A percentile compares a stretch with the other conserved stretches of the same genome.
These are phyloP conservation scores for Hypoxylon subgilvum DNA, from an alignment of 495 filamentous ascomycete species.

Conservation along the genomic window DNA sequence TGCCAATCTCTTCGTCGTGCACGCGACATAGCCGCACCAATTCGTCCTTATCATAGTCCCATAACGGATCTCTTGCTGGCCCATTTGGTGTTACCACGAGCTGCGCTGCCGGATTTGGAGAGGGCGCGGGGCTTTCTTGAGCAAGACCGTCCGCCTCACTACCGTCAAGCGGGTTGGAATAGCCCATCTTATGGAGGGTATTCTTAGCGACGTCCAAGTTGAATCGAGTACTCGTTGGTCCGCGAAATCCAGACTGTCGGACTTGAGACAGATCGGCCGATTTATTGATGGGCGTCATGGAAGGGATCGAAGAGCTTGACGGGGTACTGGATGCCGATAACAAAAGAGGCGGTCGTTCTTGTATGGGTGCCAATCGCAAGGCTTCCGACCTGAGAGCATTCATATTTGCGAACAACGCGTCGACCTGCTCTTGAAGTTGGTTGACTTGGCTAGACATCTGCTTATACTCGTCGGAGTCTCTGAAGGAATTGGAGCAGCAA, in stretches of 20 bases:
- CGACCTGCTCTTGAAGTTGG: conserved; percentile 83
- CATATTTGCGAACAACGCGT: conserved; percentile 71
- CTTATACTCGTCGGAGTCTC: conserved; percentile 86
- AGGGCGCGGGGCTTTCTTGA: conserved; percentile 59
- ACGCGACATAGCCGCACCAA: conserved; percentile 72
- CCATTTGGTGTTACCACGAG: conserved; percentile 51
- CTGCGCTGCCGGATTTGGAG: conserved; percentile 47
- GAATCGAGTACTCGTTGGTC: conserved; percentile 85
- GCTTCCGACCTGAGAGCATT: conserved; percentile 65
- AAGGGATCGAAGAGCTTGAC: conserved; percentile 42
- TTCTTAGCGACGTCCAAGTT: conserved; percentile 86
- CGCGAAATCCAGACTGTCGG: conserved; percentile 72
- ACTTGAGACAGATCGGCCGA: conserved; percentile 39
- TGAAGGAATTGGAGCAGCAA: conserved; percentile 80
- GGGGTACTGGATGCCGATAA: conserved; percentile 48
- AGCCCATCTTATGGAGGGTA: conserved; percentile 88
- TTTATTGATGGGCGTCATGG: conserved; percentile 37
- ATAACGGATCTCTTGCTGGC: conserved; percentile 69
- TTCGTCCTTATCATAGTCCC: conserved; percentile 73
- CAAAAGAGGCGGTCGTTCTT: conserved; percentile 44
- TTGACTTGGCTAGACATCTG: conserved; percentile 75
- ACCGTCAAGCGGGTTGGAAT: conserved; percentile 63
- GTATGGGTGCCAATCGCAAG: conserved; percentile 49
- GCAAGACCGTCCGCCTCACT: conserved; percentile 64
- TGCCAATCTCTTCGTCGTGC: conserved; percentile 82